A percentile compares a stretch with the other conserved stretches of the same genome.
Evolutionary conservation across 495 filamentous ascomycete species (phyloP).

Genomic region (Penicillium antarcticum): DNA sequence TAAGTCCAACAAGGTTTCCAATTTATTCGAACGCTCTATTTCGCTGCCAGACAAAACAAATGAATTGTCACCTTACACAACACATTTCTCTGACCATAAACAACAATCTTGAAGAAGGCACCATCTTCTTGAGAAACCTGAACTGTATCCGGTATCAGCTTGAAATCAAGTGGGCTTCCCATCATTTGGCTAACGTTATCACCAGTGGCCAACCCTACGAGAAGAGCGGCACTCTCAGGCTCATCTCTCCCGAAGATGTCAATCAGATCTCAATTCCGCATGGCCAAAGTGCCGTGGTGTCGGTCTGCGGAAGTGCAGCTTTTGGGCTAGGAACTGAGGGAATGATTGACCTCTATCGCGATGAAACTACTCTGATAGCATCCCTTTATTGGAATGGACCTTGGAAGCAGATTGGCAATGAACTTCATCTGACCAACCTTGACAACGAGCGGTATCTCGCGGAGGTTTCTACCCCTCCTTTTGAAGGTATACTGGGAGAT

Average conservation of each 20-base stretch:
- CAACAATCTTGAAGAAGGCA: background rate
- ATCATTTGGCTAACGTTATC: background rate
- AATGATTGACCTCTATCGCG: constrained; percentile 8
- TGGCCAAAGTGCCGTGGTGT: constrained; percentile 4
- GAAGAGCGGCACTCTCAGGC: background rate
- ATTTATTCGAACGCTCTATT: background rate
- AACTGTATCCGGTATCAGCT: background rate
- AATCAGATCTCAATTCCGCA: constrained; percentile 3
- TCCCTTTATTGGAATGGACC: constrained; percentile 11
- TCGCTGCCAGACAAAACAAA: background rate
- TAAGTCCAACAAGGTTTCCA: background rate
- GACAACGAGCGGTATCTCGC: constrained; percentile 3
- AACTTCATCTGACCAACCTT: constrained; percentile 3
- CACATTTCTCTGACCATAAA: constrained; percentile 3
- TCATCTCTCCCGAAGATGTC: constrained; percentile 3
- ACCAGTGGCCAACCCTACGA: constrained; percentile 7
- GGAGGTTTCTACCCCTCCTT: background rate
- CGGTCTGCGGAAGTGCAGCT: constrained; percentile 6
- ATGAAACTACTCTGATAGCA: constrained; percentile 1
- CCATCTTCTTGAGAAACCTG: constrained; percentile 1
- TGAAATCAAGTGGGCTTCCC: background rate
- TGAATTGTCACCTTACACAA: background rate
- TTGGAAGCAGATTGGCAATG: constrained; percentile 1
- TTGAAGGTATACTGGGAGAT: constrained; percentile 7
- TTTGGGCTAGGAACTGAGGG: constrained; percentile 2